Evolutionary conservation across 352 stramenopile species (phyloP), one percentile per base, ranked within the genome.

Genomic region (Phytopythium boreale): DNA sequence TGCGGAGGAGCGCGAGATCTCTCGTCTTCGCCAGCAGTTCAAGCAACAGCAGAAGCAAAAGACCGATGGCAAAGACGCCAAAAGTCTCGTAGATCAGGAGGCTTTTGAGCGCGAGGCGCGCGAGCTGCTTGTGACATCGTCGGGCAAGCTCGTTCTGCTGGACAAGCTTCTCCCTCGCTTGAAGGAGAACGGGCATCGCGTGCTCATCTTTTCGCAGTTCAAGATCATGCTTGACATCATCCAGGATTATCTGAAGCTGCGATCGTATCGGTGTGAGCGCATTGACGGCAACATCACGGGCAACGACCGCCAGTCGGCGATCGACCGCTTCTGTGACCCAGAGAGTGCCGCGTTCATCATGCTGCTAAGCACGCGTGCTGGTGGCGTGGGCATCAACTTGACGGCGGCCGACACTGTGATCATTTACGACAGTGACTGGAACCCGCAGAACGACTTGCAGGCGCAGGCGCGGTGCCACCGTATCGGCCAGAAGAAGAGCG

Each of bases 201-300:
- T 99, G 29, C 75, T 99, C 12, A 93, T 99, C 22, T 99, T 99
- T 74, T 99, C 92, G 8, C 98, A 99, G 78, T 97, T 98, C 75
- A 98, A 98, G 74, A 98, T 98, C 50, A 99, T 99, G 97, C 82
- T 99, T 55, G 96, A 99, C 74, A 98, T 99, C 46, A 70, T 99
- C 24, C 96, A 99, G 72, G 98, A 99, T 63, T 99, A 99, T 75
- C 71, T 99, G 22, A 69, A 82, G 12, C 67, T 93, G 36, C 88
- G 96, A 24, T 67, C 80, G 36, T 98, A 98, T 70, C 89, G 91
- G 49, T 98, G 89, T 80, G 97, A 99, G 67, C 88, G 98, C 15
- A 99, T 99, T 63, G 98, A 99, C 74, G 98, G 98, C 50, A 97
- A 95, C 49, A 98, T 99, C 62, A 99, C 95, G 24, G 97, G 97